A percentile compares a stretch with the other conserved stretches of the same genome.
Evolutionary conservation across 139 green algal species (phyloP).

Genomic region (Asterochloris erici): DNA sequence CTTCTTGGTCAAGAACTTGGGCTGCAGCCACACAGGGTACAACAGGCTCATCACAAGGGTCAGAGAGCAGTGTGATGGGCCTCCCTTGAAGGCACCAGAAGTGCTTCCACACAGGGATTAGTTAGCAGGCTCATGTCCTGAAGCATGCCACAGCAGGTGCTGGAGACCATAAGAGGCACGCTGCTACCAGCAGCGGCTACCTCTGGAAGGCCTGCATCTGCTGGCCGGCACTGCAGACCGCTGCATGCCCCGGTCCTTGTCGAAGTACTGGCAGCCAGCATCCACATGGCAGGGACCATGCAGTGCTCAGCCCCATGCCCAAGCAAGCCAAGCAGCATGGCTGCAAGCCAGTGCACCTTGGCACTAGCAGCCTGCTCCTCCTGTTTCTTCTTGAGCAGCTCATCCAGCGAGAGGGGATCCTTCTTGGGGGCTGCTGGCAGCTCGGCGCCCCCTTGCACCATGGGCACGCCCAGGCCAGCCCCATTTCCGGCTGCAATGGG

Average conservation of each 20-base stretch:
- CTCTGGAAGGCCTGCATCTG: too few relatives aligned
- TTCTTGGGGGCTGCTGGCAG: background rate
- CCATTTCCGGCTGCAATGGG: background rate
- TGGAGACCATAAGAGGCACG: too few relatives aligned
- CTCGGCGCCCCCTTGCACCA: background rate
- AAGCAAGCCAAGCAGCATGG: too few relatives aligned
- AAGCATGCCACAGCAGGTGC: background rate
- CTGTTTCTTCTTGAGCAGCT: slow-evolving; percentile 82
- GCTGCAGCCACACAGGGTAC: slow-evolving; percentile 35
- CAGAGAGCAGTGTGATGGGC: background rate
- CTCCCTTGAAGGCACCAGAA: background rate
- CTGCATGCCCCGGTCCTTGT: background rate
- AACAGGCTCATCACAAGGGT: background rate
- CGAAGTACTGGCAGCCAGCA: background rate
- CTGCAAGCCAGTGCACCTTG: slow-evolving; percentile 46
- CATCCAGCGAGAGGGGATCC: slow-evolving; percentile 87
- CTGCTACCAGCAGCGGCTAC: too few relatives aligned
- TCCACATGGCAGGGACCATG: background rate
- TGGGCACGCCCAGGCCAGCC: background rate
- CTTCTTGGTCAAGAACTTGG: slow-evolving; percentile 88
- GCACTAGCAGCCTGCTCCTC: slow-evolving; percentile 66
- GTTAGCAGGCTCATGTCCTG: background rate
- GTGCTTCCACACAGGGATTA: background rate
- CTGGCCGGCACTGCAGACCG: too few relatives aligned
- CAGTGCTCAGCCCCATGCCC: too few relatives aligned